Base-by-base conservation (phyloP, 2,329 filamentous ascomycete species). In the Penicillium sp. region DNA sequence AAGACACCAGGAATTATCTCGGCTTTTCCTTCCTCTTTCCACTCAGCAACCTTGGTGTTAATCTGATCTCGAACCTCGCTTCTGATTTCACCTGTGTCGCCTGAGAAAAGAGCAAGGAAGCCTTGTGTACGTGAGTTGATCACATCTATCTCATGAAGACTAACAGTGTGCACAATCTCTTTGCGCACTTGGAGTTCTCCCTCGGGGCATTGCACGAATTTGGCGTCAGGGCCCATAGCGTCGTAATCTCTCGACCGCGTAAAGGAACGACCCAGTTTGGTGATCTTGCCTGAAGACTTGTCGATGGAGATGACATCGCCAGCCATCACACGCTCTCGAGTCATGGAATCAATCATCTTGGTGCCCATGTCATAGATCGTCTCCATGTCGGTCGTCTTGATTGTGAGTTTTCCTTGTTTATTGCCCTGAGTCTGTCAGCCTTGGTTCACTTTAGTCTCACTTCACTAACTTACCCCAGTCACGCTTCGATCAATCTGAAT, bases 261-360 rank as follows among this genome's bases (percentile, higher is more conserved):
- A 74, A 94, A 99, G 28, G 91, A 97, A 55, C 94, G 87, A 57
- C 94, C 94, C 21, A 99, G 84, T 77, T 97, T 99, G 55, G 91
- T 96, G 72, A 99, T 97, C 76, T 97, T 96, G 63, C 94, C 94
- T 1, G 91, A 96, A 0, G 93, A 92, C 79, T 99, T 99, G 80
- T 99, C 94, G 66, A 99, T 97, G 57, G 90, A 96, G 67, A 99
- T 95, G 64, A 99, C 94, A 72, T 99, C 94, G 66, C 94, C 94
- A 4, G 94, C 94, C 87, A 97, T 96, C 63, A 99, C 91, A 67
- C 95, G 93, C 79, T 99, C 94, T 77, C 97, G 97, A 64, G 92
- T 97, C 91, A 99, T 97, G 63, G 91, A 91, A 71, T 99, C 94
- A 64, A 99, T 99, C 94, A 99, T 97, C 78, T 97, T 97, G 64